Evolutionary conservation across 768 basidiomycete genomes (phyloP), one percentile per base, ranked within the genome.

Genomic region (Rhizopogon rudus): DNA sequence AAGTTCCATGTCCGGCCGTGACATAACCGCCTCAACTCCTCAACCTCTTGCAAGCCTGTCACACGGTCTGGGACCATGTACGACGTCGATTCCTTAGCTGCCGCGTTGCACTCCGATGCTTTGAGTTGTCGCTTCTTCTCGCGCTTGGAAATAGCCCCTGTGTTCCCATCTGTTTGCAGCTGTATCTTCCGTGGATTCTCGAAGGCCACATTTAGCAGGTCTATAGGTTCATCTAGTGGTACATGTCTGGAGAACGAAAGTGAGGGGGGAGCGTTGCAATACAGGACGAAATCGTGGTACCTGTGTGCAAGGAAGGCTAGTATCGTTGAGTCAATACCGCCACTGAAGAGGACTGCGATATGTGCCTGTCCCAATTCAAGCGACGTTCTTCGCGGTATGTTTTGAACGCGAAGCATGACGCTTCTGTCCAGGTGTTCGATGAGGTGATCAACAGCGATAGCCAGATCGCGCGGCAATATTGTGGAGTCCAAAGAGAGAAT

Each of bases 301-400:
- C 75, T 76, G 63, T 95, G 81, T 1, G 93, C 89, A 5, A 99
- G 75, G 63, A 81, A 87, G 0, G 95, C 84, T 6, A 98, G 63
- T 40, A 91, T 73, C 0, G 95, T 87, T 10, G 87, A 98, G 67
- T 99, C 97, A 43, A 99, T 92, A 0, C 97, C 97, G 31, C 97
- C 97, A 39, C 93, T 96, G 69, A 98, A 99, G 8, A 99, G 78
- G 8, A 99, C 78, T 2, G 88, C 93, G 3, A 97, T 76, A 51
- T 87, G 78, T 4, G 86, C 77, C 49, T 74, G 67, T 6, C 75
- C 75, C 51, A 63, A 53, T 3, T 55, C 56, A 12, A 56, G 59
- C 52, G 59, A 79, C 77, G 65, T 50, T 53, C 65, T 63, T 41
- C 66, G 65, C 13, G 92, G 91, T 33, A 96, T 88, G 65, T 89